Percentiles rank a stretch among this genome's conserved stretches.
These are phyloP conservation scores for Penicillium cataractarum DNA, from an alignment of 495 filamentous ascomycete genomes.

Conservation along the genomic window DNA sequence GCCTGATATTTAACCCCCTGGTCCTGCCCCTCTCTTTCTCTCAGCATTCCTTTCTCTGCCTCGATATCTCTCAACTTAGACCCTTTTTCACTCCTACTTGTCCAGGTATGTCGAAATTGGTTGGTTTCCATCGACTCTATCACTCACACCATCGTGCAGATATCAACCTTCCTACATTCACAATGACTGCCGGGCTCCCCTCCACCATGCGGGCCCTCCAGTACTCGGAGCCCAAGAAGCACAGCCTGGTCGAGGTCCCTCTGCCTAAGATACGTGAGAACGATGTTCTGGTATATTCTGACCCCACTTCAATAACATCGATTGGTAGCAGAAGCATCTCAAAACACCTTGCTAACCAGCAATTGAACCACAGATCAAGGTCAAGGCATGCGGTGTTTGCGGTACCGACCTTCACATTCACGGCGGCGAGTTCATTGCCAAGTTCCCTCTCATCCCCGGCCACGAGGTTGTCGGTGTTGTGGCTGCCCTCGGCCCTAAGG, in stretches of 20 bases:
- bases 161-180: no score
- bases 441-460: constrained; percentile 63
- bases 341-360: neutral
- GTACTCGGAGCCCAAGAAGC: constrained; percentile 6
- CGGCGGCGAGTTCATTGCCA: constrained; percentile 63
- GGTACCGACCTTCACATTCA: constrained; percentile 71
- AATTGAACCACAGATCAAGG: constrained; percentile 39
- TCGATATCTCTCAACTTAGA: neutral
- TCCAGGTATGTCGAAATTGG: neutral
- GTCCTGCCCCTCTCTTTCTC: neutral
- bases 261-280: constrained; percentile 11
- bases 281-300: constrained; percentile 1
- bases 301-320: neutral
- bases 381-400: constrained; percentile 71
- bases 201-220: constrained; percentile 11
- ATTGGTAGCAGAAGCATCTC: neutral
- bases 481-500: constrained; percentile 57
- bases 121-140: no score
- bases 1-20: neutral
- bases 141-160: no score
- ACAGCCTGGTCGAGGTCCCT: constrained; percentile 3
- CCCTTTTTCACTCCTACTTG: neutral
- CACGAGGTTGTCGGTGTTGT: constrained; percentile 56
- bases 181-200: constrained; percentile 1
- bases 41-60: neutral